Evolutionary conservation across 1,284 basidiomycete species (phyloP).

Genomic region (Puccinia coronata): DNA sequence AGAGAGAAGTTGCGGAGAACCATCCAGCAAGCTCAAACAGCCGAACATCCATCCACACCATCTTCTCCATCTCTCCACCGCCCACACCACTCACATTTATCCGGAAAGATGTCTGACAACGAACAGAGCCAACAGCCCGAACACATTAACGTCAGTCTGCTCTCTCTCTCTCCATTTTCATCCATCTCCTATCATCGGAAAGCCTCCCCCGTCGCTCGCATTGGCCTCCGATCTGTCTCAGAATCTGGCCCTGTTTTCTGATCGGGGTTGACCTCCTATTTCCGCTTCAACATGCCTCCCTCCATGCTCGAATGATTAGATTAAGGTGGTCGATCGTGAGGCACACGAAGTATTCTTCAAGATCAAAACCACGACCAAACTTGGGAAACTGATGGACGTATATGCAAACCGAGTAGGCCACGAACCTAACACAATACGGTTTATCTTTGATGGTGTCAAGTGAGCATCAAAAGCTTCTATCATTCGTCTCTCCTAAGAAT

Average conservation of each 20-base stretch:
- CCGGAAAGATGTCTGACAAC: slow-evolving; percentile 35
- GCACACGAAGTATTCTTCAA: slow-evolving; percentile 97
- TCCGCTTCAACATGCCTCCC: not conserved
- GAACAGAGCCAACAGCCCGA: slow-evolving; percentile 41
- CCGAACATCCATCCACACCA: not conserved
- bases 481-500: not conserved
- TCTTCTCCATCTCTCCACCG: not conserved
- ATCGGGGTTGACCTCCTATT: not conserved
- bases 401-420: slow-evolving; percentile 77
- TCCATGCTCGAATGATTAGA: not conserved
- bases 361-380: slow-evolving; percentile 90
- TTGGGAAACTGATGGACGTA: slow-evolving; percentile 88
- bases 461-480: not conserved
- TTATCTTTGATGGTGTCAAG: slow-evolving; percentile 46
- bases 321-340: slow-evolving; percentile 68
- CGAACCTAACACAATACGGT: slow-evolving; percentile 25
- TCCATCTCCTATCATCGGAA: too few species aligned
- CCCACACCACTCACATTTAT: not conserved
- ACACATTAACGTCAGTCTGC: slow-evolving; percentile 40
- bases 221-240: not conserved
- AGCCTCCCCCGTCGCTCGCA: not conserved
- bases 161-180: not conserved
- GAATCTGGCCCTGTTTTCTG: not conserved
- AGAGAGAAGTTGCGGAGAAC: too few species aligned
- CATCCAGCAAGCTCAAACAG: too few species aligned